Evolutionary conservation across 148 eudicot genomes (phyloP), one percentile per base, ranked within the genome.

Genomic region (Talinum fruticosum): DNA sequence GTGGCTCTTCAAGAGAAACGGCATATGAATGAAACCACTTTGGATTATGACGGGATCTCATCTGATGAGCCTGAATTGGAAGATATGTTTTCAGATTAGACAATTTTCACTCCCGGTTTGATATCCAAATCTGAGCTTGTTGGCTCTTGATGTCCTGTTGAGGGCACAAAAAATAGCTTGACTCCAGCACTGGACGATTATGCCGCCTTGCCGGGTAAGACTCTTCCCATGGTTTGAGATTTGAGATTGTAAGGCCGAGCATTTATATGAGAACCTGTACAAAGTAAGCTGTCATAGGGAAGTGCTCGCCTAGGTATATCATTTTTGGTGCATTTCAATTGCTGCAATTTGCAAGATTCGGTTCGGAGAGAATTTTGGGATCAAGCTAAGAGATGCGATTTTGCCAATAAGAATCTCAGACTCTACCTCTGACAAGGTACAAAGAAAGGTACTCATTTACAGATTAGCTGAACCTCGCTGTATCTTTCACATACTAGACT

Each of bases 21-120:
- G 66, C 47, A 79, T 71, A 68, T 75, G 19, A 93, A 96, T 80
- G 93, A 80, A 76, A 96, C 97, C 53, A 82, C 69, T 66, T 62
- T 64, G 8, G 99, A 91, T 71, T 85, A 96, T 66, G 93, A 91
- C 29, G 76, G 82, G 44, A 38, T 76, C 65, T 67, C 79, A 41
- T 75, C 89, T 1, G 99, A 93, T 36, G 93, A 89, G 80, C 91
- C 97, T 72, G 99, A 96, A 87, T 82, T 96, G 87, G 97, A 91
- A 74, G 97, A 91, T 74, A 84, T 96, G 80, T 83, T 93, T 24
- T 96, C 99, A 2, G 99, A 96, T 72, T 96, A 84, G 79, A 47
- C 54, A 54, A n/a, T 41, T 73, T 57, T 54, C 47, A 21, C 32
- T 21, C 64, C 6, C 23, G 10, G 6, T 12, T 68, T 66, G 35